Evolutionary conservation across 352 stramenopile genomes (phyloP).

Genomic region (Pelagophyceae sp.): DNA sequence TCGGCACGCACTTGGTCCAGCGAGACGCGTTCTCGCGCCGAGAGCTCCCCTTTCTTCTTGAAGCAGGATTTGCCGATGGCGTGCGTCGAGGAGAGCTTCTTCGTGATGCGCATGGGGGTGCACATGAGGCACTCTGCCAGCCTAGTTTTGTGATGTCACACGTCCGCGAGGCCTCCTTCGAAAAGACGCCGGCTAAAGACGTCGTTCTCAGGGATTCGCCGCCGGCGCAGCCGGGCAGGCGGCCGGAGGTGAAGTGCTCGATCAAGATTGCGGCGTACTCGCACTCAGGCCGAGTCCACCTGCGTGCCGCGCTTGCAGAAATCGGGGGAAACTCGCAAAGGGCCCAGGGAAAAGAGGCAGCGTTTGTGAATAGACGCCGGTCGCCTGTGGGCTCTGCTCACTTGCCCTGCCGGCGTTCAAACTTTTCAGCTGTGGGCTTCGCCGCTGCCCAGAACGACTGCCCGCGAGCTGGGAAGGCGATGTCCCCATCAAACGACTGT

Average conservation of each 20-base stretch:
- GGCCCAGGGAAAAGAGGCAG: no score
- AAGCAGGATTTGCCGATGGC: constrained; percentile 15
- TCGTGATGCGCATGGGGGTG: constrained; percentile 18
- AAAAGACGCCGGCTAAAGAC: background rate
- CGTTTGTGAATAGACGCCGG: no score
- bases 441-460: no score
- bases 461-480: no score
- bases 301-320: no score
- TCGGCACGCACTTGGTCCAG: background rate
- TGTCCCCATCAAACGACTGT: no score
- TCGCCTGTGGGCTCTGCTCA: no score
- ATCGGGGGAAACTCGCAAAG: no score
- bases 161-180: background rate
- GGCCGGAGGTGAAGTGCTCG: constrained; percentile 16
- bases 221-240: background rate
- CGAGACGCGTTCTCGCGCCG: background rate
- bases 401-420: no score
- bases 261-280: constrained; percentile 11
- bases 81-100: constrained; percentile 8
- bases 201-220: constrained; percentile 12
- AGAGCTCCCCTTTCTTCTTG: constrained; percentile 16
- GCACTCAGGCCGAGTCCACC: constrained; percentile 5
- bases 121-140: constrained; percentile 1
- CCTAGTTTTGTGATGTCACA: no score
- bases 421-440: no score